These are phyloP conservation scores for Phytophthora vignae DNA, from an alignment of 352 stramenopile genomes.

Conservation along the genomic window DNA sequence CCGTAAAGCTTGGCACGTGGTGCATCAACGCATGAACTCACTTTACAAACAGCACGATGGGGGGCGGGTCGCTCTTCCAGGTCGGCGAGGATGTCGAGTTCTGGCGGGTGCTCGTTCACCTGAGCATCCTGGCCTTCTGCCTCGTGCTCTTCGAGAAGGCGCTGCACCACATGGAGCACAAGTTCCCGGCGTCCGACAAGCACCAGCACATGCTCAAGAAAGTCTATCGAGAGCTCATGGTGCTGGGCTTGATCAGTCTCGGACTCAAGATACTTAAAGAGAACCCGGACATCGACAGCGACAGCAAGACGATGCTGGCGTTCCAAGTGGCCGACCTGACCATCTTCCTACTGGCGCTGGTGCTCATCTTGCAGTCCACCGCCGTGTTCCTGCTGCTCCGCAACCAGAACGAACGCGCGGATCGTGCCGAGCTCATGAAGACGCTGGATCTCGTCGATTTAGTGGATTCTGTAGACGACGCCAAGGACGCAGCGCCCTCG, in stretches of 20 bases:
- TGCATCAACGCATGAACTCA: background rate
- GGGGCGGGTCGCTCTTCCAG: constrained; percentile 56
- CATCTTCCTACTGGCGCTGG: constrained; percentile 60
- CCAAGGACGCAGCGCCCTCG: background rate
- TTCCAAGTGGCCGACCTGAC: constrained; percentile 66
- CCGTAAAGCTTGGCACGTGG: background rate
- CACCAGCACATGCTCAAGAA: constrained; percentile 79
- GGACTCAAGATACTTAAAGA: constrained; percentile 62
- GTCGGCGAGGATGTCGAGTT: constrained; percentile 70
- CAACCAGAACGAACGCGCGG: constrained; percentile 47
- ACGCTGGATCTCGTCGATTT: constrained; percentile 39
- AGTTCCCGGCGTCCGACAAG: constrained; percentile 57
- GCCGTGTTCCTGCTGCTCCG: constrained; percentile 53
- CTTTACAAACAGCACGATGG: constrained; percentile 30
- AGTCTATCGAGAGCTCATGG: constrained; percentile 66
- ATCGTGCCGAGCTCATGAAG: constrained; percentile 53
- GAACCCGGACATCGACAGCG: constrained; percentile 37
- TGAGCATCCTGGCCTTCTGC: constrained; percentile 56
- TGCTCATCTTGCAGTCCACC: constrained; percentile 58
- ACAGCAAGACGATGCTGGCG: constrained; percentile 49
- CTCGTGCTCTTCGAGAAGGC: constrained; percentile 57
- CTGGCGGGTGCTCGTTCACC: constrained; percentile 52
- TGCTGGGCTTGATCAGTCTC: constrained; percentile 65
- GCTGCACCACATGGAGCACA: constrained; percentile 58
- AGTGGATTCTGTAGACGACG: constrained; percentile 1